A percentile compares a stretch with the other conserved stretches of the same genome.
Conservation (phyloP, 805 yeast genomes). For the Wickerhamomyces sydowiorum region DNA sequence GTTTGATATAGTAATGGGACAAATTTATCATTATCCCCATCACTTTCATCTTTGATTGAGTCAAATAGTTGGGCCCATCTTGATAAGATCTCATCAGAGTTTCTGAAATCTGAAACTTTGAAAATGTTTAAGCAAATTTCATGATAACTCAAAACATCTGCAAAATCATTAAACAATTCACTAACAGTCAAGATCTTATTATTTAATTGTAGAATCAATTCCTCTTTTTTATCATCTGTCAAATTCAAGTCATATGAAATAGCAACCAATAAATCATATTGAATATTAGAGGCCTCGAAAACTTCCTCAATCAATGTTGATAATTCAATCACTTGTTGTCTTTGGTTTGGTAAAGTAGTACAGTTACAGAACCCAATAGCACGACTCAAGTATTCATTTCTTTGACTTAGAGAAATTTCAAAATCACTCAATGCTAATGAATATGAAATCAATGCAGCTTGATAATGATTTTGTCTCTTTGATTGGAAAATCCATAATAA, state of each 20-base stretch:
- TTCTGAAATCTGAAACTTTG: constrained; percentile 80
- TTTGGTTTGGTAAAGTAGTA: constrained; percentile 65
- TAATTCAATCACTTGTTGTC: constrained; percentile 72
- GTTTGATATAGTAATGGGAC: constrained; percentile 12
- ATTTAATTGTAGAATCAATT: constrained; percentile 50
- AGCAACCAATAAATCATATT: constrained; percentile 42
- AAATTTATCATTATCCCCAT: constrained; percentile 7
- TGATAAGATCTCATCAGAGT: constrained; percentile 71
- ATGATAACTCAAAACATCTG: constrained; percentile 83
- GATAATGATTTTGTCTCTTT: constrained; percentile 67
- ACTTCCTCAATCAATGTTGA: constrained; percentile 69
- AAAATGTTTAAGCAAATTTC: constrained; percentile 75
- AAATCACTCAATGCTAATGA: constrained; percentile 71
- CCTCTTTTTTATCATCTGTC: constrained; percentile 40
- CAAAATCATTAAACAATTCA: constrained; percentile 78
- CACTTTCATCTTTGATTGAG: constrained; percentile 27
- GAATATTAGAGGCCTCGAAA: constrained; percentile 82
- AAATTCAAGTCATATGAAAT: constrained; percentile 49
- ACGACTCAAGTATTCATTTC: constrained; percentile 85
- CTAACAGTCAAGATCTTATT: constrained; percentile 63
- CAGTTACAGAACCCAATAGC: constrained; percentile 93
- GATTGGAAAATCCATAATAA: constrained; percentile 87
- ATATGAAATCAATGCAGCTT: constrained; percentile 80
- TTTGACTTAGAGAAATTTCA: constrained; percentile 56
- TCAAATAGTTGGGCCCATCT: constrained; percentile 76